Conservation (phyloP, 2,329 filamentous ascomycete species). For the Aschersonia sp. region DNA sequence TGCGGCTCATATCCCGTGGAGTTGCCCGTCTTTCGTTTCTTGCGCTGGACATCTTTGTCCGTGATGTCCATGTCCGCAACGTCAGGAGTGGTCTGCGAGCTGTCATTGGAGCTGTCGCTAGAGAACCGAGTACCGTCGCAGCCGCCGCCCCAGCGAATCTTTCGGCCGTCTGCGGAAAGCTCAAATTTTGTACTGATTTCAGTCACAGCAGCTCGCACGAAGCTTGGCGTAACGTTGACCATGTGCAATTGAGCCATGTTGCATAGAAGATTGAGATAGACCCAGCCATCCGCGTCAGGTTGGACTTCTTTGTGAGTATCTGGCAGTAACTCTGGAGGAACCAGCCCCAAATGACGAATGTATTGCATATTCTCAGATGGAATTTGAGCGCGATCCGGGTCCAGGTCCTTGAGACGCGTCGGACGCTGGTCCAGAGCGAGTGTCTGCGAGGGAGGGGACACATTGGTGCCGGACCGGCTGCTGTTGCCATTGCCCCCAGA, state of each 20-base stretch:
- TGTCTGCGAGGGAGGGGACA: constrained; percentile 21
- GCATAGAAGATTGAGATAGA: constrained; percentile 67
- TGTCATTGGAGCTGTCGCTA: constrained; percentile 44
- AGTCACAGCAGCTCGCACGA: constrained; percentile 57
- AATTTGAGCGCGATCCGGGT: constrained; percentile 62
- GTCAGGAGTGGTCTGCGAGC: constrained; percentile 30
- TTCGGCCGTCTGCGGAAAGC: constrained; percentile 61
- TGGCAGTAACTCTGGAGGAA: constrained; percentile 39
- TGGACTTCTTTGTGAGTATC: constrained; percentile 30
- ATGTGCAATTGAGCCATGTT: constrained; percentile 79
- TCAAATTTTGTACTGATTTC: constrained; percentile 65
- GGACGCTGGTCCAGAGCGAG: constrained; percentile 55
- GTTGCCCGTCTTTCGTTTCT: constrained; percentile 28
- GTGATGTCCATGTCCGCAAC: constrained; percentile 32
- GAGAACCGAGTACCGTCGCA: constrained; percentile 48
- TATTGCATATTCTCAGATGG: constrained; percentile 69
- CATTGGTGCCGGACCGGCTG: constrained; percentile 16
- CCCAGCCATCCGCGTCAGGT: constrained; percentile 59
- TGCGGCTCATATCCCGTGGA: constrained; percentile 18
- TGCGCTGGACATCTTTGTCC: constrained; percentile 26
- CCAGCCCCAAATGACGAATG: constrained; percentile 58
- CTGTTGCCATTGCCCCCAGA: constrained; percentile 20
- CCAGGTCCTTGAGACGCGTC: constrained; percentile 61
- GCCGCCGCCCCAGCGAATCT: constrained; percentile 67
- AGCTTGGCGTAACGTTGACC: constrained; percentile 65